Evolutionary conservation across 73 alveolate species (phyloP).

Genomic region (Stentor coeruleus): DNA sequence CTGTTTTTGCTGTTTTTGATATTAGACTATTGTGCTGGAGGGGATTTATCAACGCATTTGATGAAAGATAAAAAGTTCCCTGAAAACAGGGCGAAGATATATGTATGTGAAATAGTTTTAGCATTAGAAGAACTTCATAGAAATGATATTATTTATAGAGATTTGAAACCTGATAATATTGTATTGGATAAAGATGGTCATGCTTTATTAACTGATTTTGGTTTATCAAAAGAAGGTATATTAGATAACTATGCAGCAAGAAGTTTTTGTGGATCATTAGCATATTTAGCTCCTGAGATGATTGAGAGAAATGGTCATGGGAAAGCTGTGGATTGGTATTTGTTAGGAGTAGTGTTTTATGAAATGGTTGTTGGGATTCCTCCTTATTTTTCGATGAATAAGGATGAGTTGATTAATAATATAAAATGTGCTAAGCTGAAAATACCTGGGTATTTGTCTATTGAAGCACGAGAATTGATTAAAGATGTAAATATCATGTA

Average conservation of each 20-base stretch:
- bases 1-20: conserved; percentile 87
- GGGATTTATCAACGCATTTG: conserved; percentile 79
- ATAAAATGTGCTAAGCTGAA: conserved; percentile 68
- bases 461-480: conserved; percentile 50
- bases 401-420: conserved; percentile 73
- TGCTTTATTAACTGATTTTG: conserved; percentile 94
- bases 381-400: conserved; percentile 88
- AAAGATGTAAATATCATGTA: conserved; percentile 35
- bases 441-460: conserved; percentile 73
- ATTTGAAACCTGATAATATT: conserved; percentile 94
- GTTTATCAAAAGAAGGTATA: conserved; percentile 94
- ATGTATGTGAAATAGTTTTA: conserved; percentile 81
- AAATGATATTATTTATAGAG: conserved; percentile 89
- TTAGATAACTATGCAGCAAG: conserved; percentile 58
- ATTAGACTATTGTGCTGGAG: conserved; percentile 86
- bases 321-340: conserved; percentile 86
- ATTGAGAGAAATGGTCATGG: conserved; percentile 79
- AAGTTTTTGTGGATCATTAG: conserved; percentile 92
- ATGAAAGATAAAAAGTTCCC: conserved; percentile 75
- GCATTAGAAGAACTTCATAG: conserved; percentile 94
- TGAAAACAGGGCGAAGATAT: conserved; percentile 77
- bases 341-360: conserved; percentile 85
- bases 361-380: conserved; percentile 93
- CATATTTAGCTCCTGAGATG: conserved; percentile 93
- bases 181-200: conserved; percentile 94